Percentiles rank a stretch among this genome's conserved stretches.
Evolutionary conservation across 768 basidiomycete genomes (phyloP).

Genomic region (Mycena maculata): DNA sequence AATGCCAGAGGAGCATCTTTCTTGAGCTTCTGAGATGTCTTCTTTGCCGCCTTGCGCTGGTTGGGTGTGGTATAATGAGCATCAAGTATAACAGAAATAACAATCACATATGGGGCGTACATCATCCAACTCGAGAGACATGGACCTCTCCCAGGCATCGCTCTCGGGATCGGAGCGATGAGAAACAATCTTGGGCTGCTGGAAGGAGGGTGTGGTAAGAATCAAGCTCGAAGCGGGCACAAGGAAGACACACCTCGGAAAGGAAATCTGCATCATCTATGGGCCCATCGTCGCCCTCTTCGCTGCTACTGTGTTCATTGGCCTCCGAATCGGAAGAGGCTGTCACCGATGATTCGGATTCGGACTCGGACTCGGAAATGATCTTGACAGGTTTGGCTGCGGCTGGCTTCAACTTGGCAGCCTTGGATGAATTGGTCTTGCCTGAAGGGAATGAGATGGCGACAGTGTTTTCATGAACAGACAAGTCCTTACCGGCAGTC

Average conservation of each 20-base stretch:
- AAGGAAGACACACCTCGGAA: too few relatives aligned
- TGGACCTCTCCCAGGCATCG: background rate
- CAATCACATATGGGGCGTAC: background rate
- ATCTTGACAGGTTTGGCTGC: background rate
- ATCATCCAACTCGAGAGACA: background rate
- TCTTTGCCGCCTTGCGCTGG: background rate
- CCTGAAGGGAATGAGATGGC: background rate
- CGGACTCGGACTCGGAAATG: background rate
- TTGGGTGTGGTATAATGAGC: too few relatives aligned
- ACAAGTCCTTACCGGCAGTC: too few relatives aligned
- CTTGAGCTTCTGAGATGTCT: background rate
- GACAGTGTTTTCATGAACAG: too few relatives aligned
- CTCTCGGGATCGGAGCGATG: background rate
- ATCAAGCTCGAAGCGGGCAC: too few relatives aligned
- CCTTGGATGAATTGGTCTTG: background rate
- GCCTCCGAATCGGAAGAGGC: background rate
- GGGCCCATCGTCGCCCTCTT: background rate
- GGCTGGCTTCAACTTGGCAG: background rate
- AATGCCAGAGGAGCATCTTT: background rate
- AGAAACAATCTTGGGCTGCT: too few relatives aligned
- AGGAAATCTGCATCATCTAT: too few relatives aligned
- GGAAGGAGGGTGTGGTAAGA: too few relatives aligned
- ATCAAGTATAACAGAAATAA: background rate
- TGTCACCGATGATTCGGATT: background rate
- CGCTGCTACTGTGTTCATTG: background rate